A percentile compares a stretch with the other conserved stretches of the same genome.
phyloP scores from a whole-genome alignment of 192 early-diverging fungal genomes.

The Coemansia sp. region DNA sequence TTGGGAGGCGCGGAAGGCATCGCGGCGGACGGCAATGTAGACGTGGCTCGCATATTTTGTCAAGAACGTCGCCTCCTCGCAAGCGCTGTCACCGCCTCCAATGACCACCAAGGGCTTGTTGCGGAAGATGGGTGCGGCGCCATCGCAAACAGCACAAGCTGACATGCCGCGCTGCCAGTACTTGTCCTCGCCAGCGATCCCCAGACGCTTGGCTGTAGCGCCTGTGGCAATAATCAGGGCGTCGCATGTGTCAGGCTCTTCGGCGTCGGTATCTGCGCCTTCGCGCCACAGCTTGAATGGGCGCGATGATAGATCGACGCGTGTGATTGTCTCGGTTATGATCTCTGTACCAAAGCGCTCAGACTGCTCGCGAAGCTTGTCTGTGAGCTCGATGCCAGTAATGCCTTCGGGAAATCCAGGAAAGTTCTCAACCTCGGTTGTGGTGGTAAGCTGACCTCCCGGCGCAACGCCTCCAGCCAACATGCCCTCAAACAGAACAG shows the following conservation, averaged over 20 bases:
- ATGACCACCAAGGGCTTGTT: conserved; percentile 94
- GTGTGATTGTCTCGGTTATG: conserved; percentile 85
- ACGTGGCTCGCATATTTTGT: conserved; percentile 97
- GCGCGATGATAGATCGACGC: conserved; percentile 75
- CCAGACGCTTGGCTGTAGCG: conserved; percentile 93
- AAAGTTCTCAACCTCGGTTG: conserved; percentile 95
- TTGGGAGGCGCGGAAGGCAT: conserved; percentile 94
- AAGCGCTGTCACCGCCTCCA: conserved; percentile 95
- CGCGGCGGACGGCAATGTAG: conserved; percentile 90
- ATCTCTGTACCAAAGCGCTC: conserved; percentile 84
- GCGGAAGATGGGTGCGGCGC: conserved; percentile 95
- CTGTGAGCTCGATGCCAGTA: conserved; percentile 83
- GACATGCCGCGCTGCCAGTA: conserved; percentile 99
- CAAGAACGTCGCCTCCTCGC: conserved; percentile 95
- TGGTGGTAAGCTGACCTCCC: conserved; percentile 89
- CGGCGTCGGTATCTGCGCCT: conserved; percentile 64
- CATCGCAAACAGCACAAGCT: conserved; percentile 99
- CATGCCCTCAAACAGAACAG: conserved; percentile 96
- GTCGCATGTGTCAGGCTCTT: conserved; percentile 74
- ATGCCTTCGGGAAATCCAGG: conserved; percentile 96
- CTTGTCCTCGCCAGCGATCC: conserved; percentile 85
- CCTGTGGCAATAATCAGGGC: conserved; percentile 95
- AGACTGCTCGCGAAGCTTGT: conserved; percentile 85
- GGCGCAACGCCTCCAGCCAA: conserved; percentile 84
- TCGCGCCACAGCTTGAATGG: conserved; percentile 91